phyloP scores from a whole-genome alignment of 1,284 basidiomycete genomes.

The Pseudozyma thailandica region DNA sequence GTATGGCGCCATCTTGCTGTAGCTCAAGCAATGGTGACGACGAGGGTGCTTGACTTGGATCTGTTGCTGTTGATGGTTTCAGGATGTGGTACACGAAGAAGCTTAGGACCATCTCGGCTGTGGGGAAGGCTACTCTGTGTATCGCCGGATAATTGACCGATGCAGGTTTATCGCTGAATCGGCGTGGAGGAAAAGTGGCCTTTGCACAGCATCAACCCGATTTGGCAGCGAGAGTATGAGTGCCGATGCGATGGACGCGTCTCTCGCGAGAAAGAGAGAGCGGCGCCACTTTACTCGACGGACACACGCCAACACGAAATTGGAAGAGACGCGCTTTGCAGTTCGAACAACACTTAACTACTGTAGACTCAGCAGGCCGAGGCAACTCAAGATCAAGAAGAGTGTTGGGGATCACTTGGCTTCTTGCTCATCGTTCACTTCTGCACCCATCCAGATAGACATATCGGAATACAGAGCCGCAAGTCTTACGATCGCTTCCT shows the following conservation, averaged over 20 bases:
- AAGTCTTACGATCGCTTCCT: no score
- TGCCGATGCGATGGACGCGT: conserved; percentile 37
- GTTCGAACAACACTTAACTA: background rate
- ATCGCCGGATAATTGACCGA: conserved; percentile 45
- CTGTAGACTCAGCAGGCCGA: background rate
- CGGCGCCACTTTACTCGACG: conserved; percentile 39
- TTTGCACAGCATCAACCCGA: conserved; percentile 4
- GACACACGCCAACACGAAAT: background rate
- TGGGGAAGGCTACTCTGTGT: conserved; percentile 16
- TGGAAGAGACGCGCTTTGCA: background rate
- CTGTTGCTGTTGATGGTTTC: background rate
- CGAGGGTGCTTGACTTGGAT: no score
- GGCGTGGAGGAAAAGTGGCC: conserved; percentile 1
- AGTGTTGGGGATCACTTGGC: background rate
- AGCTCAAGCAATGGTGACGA: no score
- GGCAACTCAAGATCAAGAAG: no score
- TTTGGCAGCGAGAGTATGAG: background rate
- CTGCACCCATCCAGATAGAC: no score
- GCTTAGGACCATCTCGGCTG: conserved; percentile 5
- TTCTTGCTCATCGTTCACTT: background rate
- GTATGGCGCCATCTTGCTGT: conserved; percentile 55
- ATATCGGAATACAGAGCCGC: background rate
- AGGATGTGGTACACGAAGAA: background rate
- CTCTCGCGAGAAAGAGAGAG: conserved; percentile 8
- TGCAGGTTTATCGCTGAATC: conserved; percentile 4